Percentiles rank a stretch among this genome's conserved stretches.
These are phyloP conservation scores for Tirmania nivea DNA, from an alignment of 495 filamentous ascomycete species.

Conservation along the genomic window DNA sequence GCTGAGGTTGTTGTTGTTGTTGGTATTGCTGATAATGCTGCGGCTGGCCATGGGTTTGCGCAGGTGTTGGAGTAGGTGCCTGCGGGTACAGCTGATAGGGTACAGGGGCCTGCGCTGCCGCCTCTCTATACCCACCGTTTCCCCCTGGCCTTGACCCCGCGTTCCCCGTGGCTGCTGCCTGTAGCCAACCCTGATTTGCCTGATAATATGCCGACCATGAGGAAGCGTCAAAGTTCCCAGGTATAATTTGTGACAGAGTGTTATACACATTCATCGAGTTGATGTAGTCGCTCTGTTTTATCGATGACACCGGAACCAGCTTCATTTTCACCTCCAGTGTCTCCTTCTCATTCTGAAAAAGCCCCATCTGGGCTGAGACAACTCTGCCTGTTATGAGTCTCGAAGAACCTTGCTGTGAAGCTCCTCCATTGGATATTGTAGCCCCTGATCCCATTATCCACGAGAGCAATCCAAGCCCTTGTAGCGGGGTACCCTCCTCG, in stretches of 20 bases:
- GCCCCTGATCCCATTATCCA: constrained; percentile 43
- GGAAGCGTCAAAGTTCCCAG: constrained; percentile 43
- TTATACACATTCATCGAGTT: constrained; percentile 34
- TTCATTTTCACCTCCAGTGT: constrained; percentile 87
- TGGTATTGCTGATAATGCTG: neutral
- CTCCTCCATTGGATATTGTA: constrained; percentile 19
- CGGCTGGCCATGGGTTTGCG: neutral
- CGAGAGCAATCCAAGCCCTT: constrained; percentile 91
- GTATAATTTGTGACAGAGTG: constrained; percentile 28
- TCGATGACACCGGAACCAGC: constrained; percentile 59
- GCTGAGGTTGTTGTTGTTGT: neutral
- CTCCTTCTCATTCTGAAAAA: constrained; percentile 72
- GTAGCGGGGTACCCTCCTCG: constrained; percentile 75
- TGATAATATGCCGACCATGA: constrained; percentile 45
- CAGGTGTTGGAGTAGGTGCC: neutral
- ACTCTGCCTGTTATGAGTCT: constrained; percentile 80
- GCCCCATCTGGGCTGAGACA: constrained; percentile 56
- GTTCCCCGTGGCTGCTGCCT: constrained; percentile 16
- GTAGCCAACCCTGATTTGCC: constrained; percentile 32
- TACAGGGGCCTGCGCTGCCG: constrained; percentile 5
- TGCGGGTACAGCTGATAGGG: neutral
- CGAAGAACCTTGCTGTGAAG: constrained; percentile 33
- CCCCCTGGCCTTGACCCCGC: constrained; percentile 21
- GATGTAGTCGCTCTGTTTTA: constrained; percentile 46
- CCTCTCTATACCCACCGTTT: constrained; percentile 26